Evolutionary conservation across 139 green algal species (phyloP), one percentile per base, ranked within the genome.

Genomic region (Bryopsis sp.): DNA sequence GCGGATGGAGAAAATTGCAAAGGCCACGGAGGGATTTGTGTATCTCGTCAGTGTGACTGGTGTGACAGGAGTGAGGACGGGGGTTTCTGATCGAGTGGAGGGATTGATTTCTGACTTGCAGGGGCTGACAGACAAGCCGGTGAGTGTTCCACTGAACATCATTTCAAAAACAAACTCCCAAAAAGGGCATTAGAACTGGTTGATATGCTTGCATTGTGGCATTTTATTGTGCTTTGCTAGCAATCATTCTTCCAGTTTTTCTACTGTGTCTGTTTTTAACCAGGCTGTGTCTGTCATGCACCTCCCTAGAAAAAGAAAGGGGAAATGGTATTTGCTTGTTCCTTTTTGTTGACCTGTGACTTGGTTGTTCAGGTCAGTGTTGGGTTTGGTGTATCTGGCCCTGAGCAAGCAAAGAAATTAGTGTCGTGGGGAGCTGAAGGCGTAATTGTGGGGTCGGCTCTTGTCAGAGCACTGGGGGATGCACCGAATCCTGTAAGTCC

Each of bases 21-120:
- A 86, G 34, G 81, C 68, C 48, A 89, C 77, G 66, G 82, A 95
- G 68, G 94, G 94, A 50, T 99, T 99, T 74, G 81, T 99, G 1
- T 99, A 99, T 82, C 84, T 99, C 19, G 94, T 99, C n/a, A 92
- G 82, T 2, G 79, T 97, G 1, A 90, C 88, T 8, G 92, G 92
- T 7, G 93, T 98, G 59, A 98, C 93, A 5, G 92, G 93, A 11
- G 76, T 85, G 48, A 74, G 85, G 38, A 72, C 64, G 0, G 74
- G 67, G 8, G 85, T 96, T 71, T 72, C 83, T 70, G 34, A 50
- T 1, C 75, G 90, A 0, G 90, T 99, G 47, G 82, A 95, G 76
- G 76, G 79, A 22, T 80, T 99, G 8, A 86, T 97, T 5, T 29
- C 74, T 29, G 61, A 63, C 60, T 74, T 97, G 57, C 85, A 93